Conservation (phyloP, 345 rosid genomes). For the Eucalyptus tenuipes region DNA sequence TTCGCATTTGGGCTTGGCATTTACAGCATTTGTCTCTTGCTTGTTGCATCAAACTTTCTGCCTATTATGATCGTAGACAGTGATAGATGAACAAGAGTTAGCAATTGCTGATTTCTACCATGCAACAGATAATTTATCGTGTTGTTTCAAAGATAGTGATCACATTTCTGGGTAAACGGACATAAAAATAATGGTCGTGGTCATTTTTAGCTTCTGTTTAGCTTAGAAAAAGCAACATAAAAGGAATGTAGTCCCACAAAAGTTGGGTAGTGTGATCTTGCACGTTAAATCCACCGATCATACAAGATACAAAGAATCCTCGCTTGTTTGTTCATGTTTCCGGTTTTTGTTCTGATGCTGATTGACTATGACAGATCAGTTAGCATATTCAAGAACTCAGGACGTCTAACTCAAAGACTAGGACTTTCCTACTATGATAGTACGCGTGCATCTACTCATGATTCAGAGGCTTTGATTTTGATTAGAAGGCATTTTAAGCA, state of each 20-base stretch:
- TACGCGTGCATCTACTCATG: not conserved
- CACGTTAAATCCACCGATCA: too few relatives aligned
- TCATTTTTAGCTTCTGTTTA: not conserved
- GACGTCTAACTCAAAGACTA: not conserved
- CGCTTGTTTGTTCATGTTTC: not conserved
- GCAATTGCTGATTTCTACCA: not conserved
- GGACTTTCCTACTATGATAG: not conserved
- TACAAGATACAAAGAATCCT: not conserved
- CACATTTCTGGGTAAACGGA: not conserved
- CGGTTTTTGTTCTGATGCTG: not conserved
- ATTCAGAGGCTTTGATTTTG: not conserved
- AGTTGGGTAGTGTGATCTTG: too few relatives aligned
- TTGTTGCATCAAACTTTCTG: not conserved
- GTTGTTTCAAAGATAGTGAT: not conserved
- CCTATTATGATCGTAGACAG: not conserved
- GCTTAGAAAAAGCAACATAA: too few relatives aligned
- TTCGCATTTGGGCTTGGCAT: not conserved
- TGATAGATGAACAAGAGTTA: not conserved
- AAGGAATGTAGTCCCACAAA: too few relatives aligned
- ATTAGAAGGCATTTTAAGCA: not conserved
- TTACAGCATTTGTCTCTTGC: not conserved
- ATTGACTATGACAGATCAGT: not conserved
- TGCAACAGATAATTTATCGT: not conserved
- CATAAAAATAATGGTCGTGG: not conserved
- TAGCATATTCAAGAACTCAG: not conserved